Evolutionary conservation across 345 rosid species (phyloP), one percentile per base, ranked within the genome.

Genomic region (Cochlearia excelsa): DNA sequence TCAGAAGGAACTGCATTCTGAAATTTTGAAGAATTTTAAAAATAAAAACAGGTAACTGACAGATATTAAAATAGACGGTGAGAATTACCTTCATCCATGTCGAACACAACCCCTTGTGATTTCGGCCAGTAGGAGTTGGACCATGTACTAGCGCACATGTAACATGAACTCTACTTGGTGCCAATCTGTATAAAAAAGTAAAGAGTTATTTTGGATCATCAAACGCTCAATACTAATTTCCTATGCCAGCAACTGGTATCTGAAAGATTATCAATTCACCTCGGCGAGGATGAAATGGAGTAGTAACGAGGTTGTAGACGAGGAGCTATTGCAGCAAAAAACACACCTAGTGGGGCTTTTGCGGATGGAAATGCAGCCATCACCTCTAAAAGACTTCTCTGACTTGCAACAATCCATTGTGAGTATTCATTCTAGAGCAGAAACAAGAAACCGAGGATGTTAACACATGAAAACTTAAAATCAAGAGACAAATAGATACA

Each of bases 251-350:
- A 60, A 46, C 8, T 37, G n/a, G 40, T 40, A 43, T 51, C 5
- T 45, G 30, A 40, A 23, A 66, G 11, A 42, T 4, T 45, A 33
- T 34, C 41, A 26, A 68, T 60, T 63, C 9, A 78, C 98, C 87
- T 92, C 3, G 98, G 97, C 9, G 98, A 92, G 53, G 98, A 92
- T 52, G 98, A 88, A 74, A 92, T 92, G 56, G 98, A 92, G 66
- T 92, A 86, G 71, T 79, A 92, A 74, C 98, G 80, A 43, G 97
- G 98, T 49, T 82, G 97, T 70, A 92, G 81, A 46, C 81, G 95
- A 9, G 98, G 89, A 49, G 89, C 91, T 33, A 92, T 71, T 52
- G 90, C 85, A 28, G 97, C 98, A 84, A 92, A 86, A 72, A 92
- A 88, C 10, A 92, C 98, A 61, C 98, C 97, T 54, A 92, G 78